Evolutionary conservation across 176 grass and related monocot genomes (phyloP).

Genomic region (Eleusine indica): DNA sequence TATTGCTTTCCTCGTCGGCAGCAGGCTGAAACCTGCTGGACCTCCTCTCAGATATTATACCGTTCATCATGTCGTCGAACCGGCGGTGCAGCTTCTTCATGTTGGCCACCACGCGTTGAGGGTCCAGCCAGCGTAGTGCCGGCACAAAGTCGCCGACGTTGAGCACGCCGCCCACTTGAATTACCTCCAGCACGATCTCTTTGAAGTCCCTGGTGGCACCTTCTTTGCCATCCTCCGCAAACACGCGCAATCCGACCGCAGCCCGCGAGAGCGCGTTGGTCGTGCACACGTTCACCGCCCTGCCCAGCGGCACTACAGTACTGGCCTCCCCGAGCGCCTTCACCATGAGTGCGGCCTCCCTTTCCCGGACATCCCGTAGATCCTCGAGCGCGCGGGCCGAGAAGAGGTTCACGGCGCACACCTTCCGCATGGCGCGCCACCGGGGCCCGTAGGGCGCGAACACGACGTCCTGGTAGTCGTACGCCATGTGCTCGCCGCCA

Average conservation of each 20-base stretch:
- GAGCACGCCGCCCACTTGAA: conserved; percentile 56
- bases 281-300: conserved; percentile 55
- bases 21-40: not conserved
- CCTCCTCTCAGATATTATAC: conserved; percentile 54
- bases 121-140: conserved; percentile 55
- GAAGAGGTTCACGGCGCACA: conserved; percentile 70
- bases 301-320: conserved; percentile 34
- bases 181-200: conserved; percentile 65
- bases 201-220: conserved; percentile 57
- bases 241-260: conserved; percentile 58
- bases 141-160: conserved; percentile 72
- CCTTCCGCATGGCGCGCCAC: conserved; percentile 69
- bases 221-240: not conserved
- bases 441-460: conserved; percentile 74
- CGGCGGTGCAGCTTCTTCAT: conserved; percentile 69
- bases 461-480: conserved; percentile 86
- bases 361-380: conserved; percentile 42
- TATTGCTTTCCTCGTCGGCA: not conserved
- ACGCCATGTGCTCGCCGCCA: conserved; percentile 69
- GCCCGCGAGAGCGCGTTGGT: conserved; percentile 68
- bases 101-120: conserved; percentile 55
- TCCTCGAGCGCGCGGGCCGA: conserved; percentile 58
- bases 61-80: conserved; percentile 65
- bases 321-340: conserved; percentile 18
- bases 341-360: conserved; percentile 56